Conservation (phyloP, 2,329 filamentous ascomycete genomes). For the Ceratocystis harringtonii region DNA sequence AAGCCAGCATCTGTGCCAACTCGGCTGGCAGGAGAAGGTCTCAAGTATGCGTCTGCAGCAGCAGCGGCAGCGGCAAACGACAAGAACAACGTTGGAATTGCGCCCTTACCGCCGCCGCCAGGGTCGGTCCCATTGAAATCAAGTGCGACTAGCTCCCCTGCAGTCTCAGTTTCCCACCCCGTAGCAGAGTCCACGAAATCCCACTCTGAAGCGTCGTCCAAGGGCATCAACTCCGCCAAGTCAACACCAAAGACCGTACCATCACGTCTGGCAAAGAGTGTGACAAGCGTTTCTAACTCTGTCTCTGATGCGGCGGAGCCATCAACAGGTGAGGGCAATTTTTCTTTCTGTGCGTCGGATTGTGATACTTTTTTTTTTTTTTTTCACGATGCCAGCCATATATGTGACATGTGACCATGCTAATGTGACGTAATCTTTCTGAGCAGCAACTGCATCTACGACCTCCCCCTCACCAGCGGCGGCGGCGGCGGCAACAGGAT, state of each 20-base stretch:
- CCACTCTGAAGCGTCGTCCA: slow-evolving; percentile 29
- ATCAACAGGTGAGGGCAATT: slow-evolving; percentile 29
- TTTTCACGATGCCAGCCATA: slow-evolving; percentile 2
- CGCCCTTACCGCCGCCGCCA: slow-evolving; percentile 81
- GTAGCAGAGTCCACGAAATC: slow-evolving; percentile 22
- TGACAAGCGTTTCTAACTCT: slow-evolving; percentile 30
- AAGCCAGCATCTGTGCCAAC: slow-evolving; percentile 82
- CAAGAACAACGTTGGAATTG: slow-evolving; percentile 76
- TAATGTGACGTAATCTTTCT: background rate
- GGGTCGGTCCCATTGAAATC: slow-evolving; percentile 37
- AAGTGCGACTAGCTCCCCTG: slow-evolving; percentile 42
- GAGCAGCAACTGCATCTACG: slow-evolving; percentile 42
- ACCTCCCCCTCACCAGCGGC: background rate
- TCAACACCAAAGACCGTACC: slow-evolving; percentile 20
- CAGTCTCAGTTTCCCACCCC: slow-evolving; percentile 33
- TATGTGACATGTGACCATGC: slow-evolving; percentile 1
- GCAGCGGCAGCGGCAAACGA: slow-evolving; percentile 85
- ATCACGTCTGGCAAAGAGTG: slow-evolving; percentile 12
- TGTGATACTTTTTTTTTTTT: background rate
- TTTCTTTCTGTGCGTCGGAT: background rate
- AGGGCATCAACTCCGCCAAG: slow-evolving; percentile 27
- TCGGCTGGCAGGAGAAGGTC: slow-evolving; percentile 69
- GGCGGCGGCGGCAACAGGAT: background rate
- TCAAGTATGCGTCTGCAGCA: slow-evolving; percentile 94
- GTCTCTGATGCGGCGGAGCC: slow-evolving; percentile 30